These are phyloP conservation scores for Termitomyces sp. DNA, from an alignment of 768 basidiomycete species.

Conservation along the genomic window DNA sequence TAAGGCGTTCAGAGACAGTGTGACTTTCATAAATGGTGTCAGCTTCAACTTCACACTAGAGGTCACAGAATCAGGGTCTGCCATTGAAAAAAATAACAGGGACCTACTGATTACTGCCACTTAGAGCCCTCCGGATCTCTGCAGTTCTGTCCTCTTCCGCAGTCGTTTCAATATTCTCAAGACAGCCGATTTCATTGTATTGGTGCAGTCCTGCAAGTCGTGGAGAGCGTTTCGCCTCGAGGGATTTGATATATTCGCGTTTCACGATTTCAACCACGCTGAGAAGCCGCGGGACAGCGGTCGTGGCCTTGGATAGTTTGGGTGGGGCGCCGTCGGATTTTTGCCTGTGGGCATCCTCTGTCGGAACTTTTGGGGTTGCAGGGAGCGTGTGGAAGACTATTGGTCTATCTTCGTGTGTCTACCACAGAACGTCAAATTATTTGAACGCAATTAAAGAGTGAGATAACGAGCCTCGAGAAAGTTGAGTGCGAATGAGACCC, in stretches of 20 bases:
- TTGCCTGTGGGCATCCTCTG: not conserved
- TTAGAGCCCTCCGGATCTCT: conserved; percentile 37
- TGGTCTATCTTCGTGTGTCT: conserved; percentile 44
- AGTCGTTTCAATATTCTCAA: conserved; percentile 34
- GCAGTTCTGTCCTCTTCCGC: conserved; percentile 27
- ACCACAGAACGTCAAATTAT: not conserved
- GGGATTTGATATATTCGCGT: conserved; percentile 61
- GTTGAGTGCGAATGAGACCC: conserved; percentile 47
- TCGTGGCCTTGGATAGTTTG: conserved; percentile 26
- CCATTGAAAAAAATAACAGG: not conserved
- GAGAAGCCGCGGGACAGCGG: conserved; percentile 56
- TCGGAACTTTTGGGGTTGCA: conserved; percentile 11
- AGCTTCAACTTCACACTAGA: conserved; percentile 49
- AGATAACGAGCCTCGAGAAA: conserved; percentile 41
- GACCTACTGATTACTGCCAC: conserved; percentile 57
- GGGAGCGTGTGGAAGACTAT: conserved; percentile 60
- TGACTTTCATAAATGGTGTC: conserved; percentile 68
- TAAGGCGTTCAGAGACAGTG: conserved; percentile 43
- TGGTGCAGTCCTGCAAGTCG: conserved; percentile 58
- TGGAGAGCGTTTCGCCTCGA: conserved; percentile 35
- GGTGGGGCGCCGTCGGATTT: not conserved
- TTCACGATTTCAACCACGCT: conserved; percentile 83
- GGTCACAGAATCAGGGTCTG: not conserved
- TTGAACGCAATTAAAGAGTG: not conserved
- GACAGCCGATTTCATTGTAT: conserved; percentile 63